phyloP scores from a whole-genome alignment of 2,329 filamentous ascomycete genomes.

The Colletotrichum sidae region DNA sequence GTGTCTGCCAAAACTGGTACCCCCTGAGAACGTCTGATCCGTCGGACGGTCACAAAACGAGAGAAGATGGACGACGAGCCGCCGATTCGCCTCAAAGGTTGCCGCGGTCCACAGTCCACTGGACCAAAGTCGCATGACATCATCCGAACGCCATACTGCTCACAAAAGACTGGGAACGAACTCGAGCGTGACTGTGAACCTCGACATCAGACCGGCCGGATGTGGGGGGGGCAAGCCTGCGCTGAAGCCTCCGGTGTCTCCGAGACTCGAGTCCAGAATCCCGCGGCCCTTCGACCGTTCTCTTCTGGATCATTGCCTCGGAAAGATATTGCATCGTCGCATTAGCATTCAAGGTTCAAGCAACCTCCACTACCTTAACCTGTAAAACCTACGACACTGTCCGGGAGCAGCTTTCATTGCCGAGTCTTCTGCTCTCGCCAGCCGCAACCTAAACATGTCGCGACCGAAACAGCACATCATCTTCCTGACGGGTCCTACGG shows the following conservation, averaged over 20 bases:
- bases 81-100: constrained; percentile 6
- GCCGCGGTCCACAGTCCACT: constrained; percentile 16
- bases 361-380: not conserved
- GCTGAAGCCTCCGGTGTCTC: not conserved
- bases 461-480: constrained; percentile 60
- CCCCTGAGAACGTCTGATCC: constrained; percentile 5
- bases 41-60: constrained; percentile 7
- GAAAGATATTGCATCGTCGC: not conserved
- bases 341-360: constrained; percentile 7
- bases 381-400: too few relatives aligned
- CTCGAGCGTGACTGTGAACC: not conserved
- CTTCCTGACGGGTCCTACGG: constrained; percentile 71
- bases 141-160: constrained; percentile 33
- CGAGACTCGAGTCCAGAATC: not conserved
- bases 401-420: not conserved
- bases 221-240: not conserved
- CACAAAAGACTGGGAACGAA: not conserved
- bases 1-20: not conserved
- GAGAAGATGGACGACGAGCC: not conserved
- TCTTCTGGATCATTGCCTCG: constrained; percentile 2
- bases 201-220: constrained; percentile 19
- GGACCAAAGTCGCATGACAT: constrained; percentile 28
- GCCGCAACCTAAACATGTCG: constrained; percentile 11
- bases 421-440: not conserved
- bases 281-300: not conserved